These are phyloP conservation scores for Phytophthora tubulina DNA, from an alignment of 352 stramenopile genomes.

Conservation along the genomic window DNA sequence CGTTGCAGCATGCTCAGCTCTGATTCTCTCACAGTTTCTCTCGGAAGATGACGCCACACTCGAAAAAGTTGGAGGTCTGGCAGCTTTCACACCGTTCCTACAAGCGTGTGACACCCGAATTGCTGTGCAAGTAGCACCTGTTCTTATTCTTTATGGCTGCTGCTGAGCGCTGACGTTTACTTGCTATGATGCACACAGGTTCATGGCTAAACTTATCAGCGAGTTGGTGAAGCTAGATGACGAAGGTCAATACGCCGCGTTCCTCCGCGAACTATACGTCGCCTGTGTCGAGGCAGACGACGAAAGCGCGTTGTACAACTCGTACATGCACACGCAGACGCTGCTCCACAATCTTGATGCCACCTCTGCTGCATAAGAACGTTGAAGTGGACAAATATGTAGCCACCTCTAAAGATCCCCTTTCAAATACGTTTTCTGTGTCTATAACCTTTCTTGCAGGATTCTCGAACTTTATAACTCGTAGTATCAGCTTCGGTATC, in stretches of 20 bases:
- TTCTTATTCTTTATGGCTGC: not conserved
- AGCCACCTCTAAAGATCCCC: conserved; percentile 30
- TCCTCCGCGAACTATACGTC: conserved; percentile 55
- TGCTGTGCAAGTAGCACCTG: conserved; percentile 46
- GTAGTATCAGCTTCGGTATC: not conserved
- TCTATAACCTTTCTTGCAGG: not conserved
- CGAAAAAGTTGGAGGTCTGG: conserved; percentile 22
- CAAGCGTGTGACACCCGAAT: conserved; percentile 56
- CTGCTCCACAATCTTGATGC: conserved; percentile 37
- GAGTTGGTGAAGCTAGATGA: conserved; percentile 42
- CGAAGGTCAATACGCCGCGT: conserved; percentile 39
- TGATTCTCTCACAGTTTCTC: conserved; percentile 40
- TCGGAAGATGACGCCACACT: conserved; percentile 19
- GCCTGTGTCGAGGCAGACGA: conserved; percentile 52
- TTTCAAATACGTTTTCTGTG: conserved; percentile 20
- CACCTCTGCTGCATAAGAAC: not conserved
- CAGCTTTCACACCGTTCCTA: conserved; percentile 39
- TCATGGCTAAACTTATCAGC: conserved; percentile 50
- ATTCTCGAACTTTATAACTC: not conserved
- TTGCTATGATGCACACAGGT: conserved; percentile 31
- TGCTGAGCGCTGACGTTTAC: conserved; percentile 5
- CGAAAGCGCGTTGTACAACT: conserved; percentile 49
- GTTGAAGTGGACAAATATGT: conserved; percentile 22
- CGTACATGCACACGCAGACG: conserved; percentile 45
- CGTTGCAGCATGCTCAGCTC: conserved; percentile 35